Evolutionary conservation across 176 grass and related monocot species (phyloP).

Genomic region (Hsuehochloa calcarea): DNA sequence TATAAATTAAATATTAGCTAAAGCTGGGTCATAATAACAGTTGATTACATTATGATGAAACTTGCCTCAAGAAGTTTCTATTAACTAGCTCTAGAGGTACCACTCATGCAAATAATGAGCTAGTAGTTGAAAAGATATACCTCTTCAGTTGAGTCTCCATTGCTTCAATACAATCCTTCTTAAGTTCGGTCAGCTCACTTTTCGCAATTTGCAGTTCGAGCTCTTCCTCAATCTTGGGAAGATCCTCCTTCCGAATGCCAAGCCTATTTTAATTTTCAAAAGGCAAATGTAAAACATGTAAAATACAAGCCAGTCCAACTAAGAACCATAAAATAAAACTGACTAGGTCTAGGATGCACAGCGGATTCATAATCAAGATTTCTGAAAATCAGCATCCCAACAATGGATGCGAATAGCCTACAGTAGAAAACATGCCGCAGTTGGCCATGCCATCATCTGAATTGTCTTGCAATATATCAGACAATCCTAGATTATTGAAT

Average conservation of each 20-base stretch:
- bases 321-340: background rate
- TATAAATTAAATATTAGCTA: background rate
- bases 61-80: background rate
- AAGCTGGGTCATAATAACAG: background rate
- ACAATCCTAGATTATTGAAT: too few species aligned
- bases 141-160: constrained; percentile 89
- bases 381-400: background rate
- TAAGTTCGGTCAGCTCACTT: constrained; percentile 60
- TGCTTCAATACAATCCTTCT: constrained; percentile 74
- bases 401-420: background rate
- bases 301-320: background rate
- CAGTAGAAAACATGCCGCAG: background rate
- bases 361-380: constrained; percentile 2
- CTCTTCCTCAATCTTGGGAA: constrained; percentile 80
- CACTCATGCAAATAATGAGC: background rate
- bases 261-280: constrained; percentile 57
- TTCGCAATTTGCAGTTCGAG: constrained; percentile 84
- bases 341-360: background rate
- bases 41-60: background rate
- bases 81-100: background rate
- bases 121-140: constrained; percentile 31
- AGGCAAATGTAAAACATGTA: constrained; percentile 8
- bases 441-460: background rate
- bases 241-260: constrained; percentile 75
- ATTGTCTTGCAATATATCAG: background rate